Conservation (phyloP, 306 rosid genomes). For the Inga oerstediana region DNA sequence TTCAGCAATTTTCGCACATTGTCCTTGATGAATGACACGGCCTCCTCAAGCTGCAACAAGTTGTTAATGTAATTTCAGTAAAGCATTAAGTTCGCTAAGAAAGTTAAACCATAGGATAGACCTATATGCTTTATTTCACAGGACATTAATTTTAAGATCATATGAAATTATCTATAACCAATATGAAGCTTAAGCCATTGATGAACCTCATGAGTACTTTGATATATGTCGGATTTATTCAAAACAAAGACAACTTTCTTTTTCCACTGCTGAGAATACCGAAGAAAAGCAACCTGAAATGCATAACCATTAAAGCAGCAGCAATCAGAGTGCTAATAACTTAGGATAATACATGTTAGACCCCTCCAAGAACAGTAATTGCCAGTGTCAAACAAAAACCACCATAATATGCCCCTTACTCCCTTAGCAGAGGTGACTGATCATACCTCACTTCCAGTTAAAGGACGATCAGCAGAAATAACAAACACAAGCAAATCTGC, state of each 20-base stretch:
- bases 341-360: slow-evolving; percentile 8
- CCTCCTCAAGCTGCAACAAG: slow-evolving; percentile 91
- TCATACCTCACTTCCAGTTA: slow-evolving; percentile 96
- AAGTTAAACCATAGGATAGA: background rate
- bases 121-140: slow-evolving; percentile 20
- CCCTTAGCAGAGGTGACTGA: slow-evolving; percentile 12
- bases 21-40: slow-evolving; percentile 72
- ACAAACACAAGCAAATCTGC: slow-evolving; percentile 97
- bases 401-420: slow-evolving; percentile 14
- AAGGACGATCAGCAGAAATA: slow-evolving; percentile 94
- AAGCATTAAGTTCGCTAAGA: slow-evolving; percentile 10
- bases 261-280: slow-evolving; percentile 96
- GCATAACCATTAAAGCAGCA: slow-evolving; percentile 9
- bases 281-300: slow-evolving; percentile 86
- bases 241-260: slow-evolving; percentile 93
- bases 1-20: slow-evolving; percentile 74
- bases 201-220: slow-evolving; percentile 68
- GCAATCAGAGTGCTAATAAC: slow-evolving; percentile 23
- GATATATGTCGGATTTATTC: slow-evolving; percentile 94
- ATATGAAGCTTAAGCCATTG: slow-evolving; percentile 22
- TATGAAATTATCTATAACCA: slow-evolving; percentile 20
- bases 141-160: slow-evolving; percentile 23
- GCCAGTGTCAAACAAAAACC: background rate
- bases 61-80: slow-evolving; percentile 27
- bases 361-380: slow-evolving; percentile 21